These are phyloP conservation scores for Camelina hispida DNA, from an alignment of 345 rosid genomes.

Conservation along the genomic window DNA sequence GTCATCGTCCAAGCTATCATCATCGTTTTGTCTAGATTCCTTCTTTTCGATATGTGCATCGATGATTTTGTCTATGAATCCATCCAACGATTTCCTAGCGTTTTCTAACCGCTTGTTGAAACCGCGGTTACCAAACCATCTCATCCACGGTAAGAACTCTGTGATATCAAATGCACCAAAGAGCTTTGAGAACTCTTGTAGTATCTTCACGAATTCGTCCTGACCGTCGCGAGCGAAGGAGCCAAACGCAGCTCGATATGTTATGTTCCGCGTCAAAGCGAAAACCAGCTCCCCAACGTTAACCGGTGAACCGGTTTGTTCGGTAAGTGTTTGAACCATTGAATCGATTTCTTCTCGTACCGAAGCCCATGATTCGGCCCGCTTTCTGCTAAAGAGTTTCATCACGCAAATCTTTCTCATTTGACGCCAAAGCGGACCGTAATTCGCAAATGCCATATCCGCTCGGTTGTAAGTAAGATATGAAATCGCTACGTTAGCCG, in stretches of 20 bases:
- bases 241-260: constrained; percentile 87
- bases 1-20: constrained; percentile 50
- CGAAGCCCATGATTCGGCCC: constrained; percentile 91
- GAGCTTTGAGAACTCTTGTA: constrained; percentile 89
- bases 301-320: constrained; percentile 50
- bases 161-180: constrained; percentile 84
- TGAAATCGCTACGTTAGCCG: constrained; percentile 68
- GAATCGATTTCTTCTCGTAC: constrained; percentile 75
- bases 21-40: background rate
- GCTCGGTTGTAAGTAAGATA: constrained; percentile 80
- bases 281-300: constrained; percentile 79
- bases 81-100: constrained; percentile 68
- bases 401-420: constrained; percentile 86
- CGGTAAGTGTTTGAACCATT: constrained; percentile 48
- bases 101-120: constrained; percentile 56
- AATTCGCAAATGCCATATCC: constrained; percentile 94
- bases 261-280: constrained; percentile 67
- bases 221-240: constrained; percentile 63
- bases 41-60: constrained; percentile 71
- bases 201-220: constrained; percentile 66
- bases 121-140: constrained; percentile 61
- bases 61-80: constrained; percentile 73
- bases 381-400: constrained; percentile 81
- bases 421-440: constrained; percentile 93
- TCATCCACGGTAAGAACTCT: constrained; percentile 80